A percentile compares a stretch with the other conserved stretches of the same genome.
phyloP scores from a whole-genome alignment of 805 yeast genomes.

The Candida alai region DNA sequence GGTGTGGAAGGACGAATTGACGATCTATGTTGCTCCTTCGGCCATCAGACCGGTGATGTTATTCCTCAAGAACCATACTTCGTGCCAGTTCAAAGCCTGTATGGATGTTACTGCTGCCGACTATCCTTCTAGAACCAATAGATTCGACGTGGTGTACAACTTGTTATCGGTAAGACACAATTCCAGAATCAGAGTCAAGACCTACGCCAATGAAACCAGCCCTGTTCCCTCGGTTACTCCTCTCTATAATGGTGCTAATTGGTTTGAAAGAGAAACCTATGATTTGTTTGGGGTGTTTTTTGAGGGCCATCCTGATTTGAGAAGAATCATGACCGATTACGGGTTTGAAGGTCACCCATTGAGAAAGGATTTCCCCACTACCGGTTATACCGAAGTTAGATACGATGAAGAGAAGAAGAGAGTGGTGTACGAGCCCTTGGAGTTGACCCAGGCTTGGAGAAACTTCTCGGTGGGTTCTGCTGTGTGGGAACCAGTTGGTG shows the following conservation, averaged over 20 bases:
- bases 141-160: slow-evolving; percentile 86
- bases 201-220: slow-evolving; percentile 78
- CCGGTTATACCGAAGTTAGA: slow-evolving; percentile 87
- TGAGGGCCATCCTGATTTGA: slow-evolving; percentile 84
- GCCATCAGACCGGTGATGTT: slow-evolving; percentile 68
- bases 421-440: slow-evolving; percentile 84
- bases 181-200: slow-evolving; percentile 83
- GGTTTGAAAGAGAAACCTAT: slow-evolving; percentile 89
- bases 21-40: slow-evolving; percentile 69
- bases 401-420: slow-evolving; percentile 90
- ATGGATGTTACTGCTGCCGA: slow-evolving; percentile 86
- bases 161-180: slow-evolving; percentile 76
- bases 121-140: slow-evolving; percentile 76
- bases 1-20: slow-evolving; percentile 89
- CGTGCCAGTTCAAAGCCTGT: slow-evolving; percentile 74
- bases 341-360: slow-evolving; percentile 92
- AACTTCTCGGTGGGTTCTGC: slow-evolving; percentile 84
- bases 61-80: slow-evolving; percentile 72
- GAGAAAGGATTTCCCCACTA: slow-evolving; percentile 89
- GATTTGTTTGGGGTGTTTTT: slow-evolving; percentile 85
- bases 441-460: slow-evolving; percentile 89
- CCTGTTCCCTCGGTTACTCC: slow-evolving; percentile 79
- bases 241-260: slow-evolving; percentile 75
- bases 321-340: slow-evolving; percentile 87
- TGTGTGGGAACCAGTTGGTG: slow-evolving; percentile 90